These are phyloP conservation scores for Metarhizium robertsii DNA, from an alignment of 2,329 filamentous ascomycete species.

Conservation along the genomic window DNA sequence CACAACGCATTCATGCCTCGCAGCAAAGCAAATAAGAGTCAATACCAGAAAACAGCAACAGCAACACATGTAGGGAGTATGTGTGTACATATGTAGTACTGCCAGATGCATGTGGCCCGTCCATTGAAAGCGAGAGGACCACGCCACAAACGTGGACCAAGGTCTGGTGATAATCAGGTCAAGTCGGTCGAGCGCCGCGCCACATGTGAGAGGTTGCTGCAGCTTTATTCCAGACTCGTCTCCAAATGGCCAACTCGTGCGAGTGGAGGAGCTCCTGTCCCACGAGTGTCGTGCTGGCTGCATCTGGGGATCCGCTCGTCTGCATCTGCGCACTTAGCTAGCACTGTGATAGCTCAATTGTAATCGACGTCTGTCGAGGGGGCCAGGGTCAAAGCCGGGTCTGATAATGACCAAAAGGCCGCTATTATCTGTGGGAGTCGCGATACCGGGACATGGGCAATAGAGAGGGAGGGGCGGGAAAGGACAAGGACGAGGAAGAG, in stretches of 20 bases:
- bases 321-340: background rate
- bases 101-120: no score
- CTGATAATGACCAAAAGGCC: no score
- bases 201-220: background rate
- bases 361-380: no score
- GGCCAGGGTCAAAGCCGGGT: no score
- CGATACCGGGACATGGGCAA: no score
- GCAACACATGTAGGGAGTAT: no score
- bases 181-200: background rate
- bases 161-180: background rate
- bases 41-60: no score
- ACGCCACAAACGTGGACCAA: background rate
- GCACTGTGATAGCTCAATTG: no score
- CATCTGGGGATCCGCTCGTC: background rate
- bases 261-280: background rate
- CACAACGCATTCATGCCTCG: background rate
- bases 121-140: background rate
- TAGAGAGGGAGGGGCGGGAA: no score
- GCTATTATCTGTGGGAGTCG: no score
- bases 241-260: background rate
- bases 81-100: no score
- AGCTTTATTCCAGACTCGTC: background rate
- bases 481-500: no score
- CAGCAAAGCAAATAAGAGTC: background rate
- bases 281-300: background rate